Evolutionary conservation across 257 asterid species (phyloP).

Genomic region (Ocimum tenuiflorum): DNA sequence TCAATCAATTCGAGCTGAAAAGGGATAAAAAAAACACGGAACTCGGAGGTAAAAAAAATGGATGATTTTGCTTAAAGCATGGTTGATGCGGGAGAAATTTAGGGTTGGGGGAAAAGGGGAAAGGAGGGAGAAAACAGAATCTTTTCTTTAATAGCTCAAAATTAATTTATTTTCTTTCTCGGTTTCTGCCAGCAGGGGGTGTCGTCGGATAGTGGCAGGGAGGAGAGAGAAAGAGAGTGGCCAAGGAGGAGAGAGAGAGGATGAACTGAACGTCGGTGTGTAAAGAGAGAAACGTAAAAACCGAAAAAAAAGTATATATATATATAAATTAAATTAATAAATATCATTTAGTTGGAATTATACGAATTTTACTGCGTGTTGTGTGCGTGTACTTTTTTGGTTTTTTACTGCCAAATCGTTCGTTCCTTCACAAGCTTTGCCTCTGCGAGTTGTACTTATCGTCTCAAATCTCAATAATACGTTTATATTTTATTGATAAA

Average conservation of each 20-base stretch:
- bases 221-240: constrained; percentile 17
- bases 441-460: background rate
- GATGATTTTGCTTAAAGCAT: constrained; percentile 14
- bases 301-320: background rate
- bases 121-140: constrained; percentile 29
- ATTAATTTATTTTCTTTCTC: constrained; percentile 10
- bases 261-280: constrained; percentile 26
- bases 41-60: background rate
- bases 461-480: background rate
- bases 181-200: constrained; percentile 37
- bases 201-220: constrained; percentile 48
- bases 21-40: background rate
- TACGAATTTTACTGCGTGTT: constrained; percentile 6
- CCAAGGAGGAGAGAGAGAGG: constrained; percentile 12
- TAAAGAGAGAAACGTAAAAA: background rate
- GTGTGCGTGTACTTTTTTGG: background rate
- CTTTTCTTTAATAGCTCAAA: constrained; percentile 21
- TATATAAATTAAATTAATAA: background rate
- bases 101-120: constrained; percentile 35
- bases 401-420: background rate
- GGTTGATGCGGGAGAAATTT: constrained; percentile 23
- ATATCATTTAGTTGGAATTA: background rate
- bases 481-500: too few species aligned
- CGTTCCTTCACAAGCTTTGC: background rate
- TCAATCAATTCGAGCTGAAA: constrained; percentile 12